Conservation (phyloP, 768 basidiomycete species). For the Ephemerocybe angulata region DNA sequence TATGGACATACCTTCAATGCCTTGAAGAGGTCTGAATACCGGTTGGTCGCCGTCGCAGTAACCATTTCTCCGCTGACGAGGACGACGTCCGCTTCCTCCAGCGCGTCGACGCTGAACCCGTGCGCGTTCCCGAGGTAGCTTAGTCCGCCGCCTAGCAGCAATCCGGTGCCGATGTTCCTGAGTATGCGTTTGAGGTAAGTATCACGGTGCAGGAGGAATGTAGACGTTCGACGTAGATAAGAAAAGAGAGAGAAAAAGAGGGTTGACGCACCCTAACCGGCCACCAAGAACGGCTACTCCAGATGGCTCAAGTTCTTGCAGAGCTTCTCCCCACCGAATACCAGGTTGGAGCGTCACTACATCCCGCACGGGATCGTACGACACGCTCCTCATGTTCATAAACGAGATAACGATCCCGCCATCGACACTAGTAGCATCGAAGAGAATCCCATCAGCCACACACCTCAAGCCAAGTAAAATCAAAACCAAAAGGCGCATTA, state of each 20-base stretch:
- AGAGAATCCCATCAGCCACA: neutral
- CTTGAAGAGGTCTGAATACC: slow-evolving; percentile 39
- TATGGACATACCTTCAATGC: slow-evolving; percentile 30
- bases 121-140: slow-evolving; percentile 35
- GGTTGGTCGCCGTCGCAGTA: slow-evolving; percentile 37
- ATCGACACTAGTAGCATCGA: slow-evolving; percentile 25
- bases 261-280: slow-evolving; percentile 28
- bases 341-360: slow-evolving; percentile 40
- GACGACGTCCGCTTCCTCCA: slow-evolving; percentile 39
- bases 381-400: slow-evolving; percentile 32
- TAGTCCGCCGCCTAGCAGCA: slow-evolving; percentile 43
- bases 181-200: too few species aligned
- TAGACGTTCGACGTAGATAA: neutral
- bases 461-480: neutral
- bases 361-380: slow-evolving; percentile 31
- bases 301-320: slow-evolving; percentile 28
- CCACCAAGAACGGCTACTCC: slow-evolving; percentile 43
- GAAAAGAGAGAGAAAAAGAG: neutral
- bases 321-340: slow-evolving; percentile 38
- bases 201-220: too few species aligned
- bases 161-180: slow-evolving; percentile 40
- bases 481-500: slow-evolving; percentile 19
- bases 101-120: slow-evolving; percentile 37
- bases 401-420: slow-evolving; percentile 37
- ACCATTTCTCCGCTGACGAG: slow-evolving; percentile 36